These are phyloP conservation scores for Phylloporus gajari DNA, from an alignment of 1,284 basidiomycete species.

Conservation along the genomic window DNA sequence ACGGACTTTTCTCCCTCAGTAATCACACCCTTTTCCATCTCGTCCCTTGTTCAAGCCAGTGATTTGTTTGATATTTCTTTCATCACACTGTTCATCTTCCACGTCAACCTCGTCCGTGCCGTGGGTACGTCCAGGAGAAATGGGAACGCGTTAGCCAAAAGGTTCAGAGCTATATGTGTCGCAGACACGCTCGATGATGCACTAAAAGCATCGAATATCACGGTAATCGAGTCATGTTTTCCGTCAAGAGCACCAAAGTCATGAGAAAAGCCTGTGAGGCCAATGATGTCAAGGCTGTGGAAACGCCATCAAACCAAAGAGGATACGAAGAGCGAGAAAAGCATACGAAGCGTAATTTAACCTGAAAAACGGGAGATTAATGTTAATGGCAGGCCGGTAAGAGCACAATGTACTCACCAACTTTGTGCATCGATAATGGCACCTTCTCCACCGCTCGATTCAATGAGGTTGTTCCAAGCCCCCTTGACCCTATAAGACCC, in stretches of 20 bases:
- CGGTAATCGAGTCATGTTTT: constrained; percentile 53
- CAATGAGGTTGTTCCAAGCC: constrained; percentile 60
- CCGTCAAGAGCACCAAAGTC: constrained; percentile 48
- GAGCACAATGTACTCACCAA: constrained; percentile 21
- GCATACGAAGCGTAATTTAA: constrained; percentile 61
- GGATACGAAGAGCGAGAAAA: neutral
- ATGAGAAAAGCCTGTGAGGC: constrained; percentile 64
- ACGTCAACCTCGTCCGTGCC: constrained; percentile 45
- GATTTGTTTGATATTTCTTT: constrained; percentile 59
- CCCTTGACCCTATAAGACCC: constrained; percentile 50
- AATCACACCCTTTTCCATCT: constrained; percentile 44
- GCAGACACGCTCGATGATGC: constrained; percentile 29
- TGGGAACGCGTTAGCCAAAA: constrained; percentile 57
- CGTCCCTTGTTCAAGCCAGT: constrained; percentile 54
- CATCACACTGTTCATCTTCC: constrained; percentile 52
- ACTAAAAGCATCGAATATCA: constrained; percentile 53
- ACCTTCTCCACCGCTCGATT: constrained; percentile 43
- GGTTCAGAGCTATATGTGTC: constrained; percentile 45
- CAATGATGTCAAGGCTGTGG: constrained; percentile 40
- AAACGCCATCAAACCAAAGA: constrained; percentile 29
- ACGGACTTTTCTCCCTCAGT: constrained; percentile 60
- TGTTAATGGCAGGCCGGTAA: neutral
- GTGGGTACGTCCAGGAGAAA: constrained; percentile 56
- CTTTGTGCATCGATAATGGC: constrained; percentile 62
- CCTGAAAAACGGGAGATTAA: constrained; percentile 35